Conservation (phyloP, 192 early-diverging fungal genomes). For the Haplosporangium gracile region DNA sequence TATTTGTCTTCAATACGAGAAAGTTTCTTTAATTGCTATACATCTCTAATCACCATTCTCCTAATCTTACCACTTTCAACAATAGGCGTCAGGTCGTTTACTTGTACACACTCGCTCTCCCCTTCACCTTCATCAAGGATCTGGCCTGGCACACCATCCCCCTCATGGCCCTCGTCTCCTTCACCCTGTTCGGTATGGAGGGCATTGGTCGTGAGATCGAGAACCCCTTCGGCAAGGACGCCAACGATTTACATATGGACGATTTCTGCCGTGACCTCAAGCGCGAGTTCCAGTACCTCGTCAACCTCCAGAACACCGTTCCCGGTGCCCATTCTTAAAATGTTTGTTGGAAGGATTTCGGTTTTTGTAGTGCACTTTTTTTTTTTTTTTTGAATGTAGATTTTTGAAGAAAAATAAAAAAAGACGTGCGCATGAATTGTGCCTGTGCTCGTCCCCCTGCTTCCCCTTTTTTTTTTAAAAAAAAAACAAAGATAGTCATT, state of each 20-base stretch:
- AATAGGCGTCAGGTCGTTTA: constrained; percentile 53
- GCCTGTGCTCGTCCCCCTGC: background rate
- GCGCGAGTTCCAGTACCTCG: constrained; percentile 56
- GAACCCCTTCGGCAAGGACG: constrained; percentile 68
- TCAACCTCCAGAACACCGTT: constrained; percentile 46
- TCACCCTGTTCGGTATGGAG: constrained; percentile 67
- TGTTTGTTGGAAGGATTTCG: background rate
- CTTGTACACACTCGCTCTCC: constrained; percentile 57
- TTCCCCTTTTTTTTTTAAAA: constrained; percentile 4
- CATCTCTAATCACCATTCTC: background rate
- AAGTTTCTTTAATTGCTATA: background rate
- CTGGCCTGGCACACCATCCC: constrained; percentile 57
- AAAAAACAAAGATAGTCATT: background rate
- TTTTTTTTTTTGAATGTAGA: background rate
- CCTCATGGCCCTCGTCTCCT: constrained; percentile 58
- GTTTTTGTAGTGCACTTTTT: background rate
- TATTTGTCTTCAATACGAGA: background rate
- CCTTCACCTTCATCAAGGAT: constrained; percentile 46
- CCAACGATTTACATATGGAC: constrained; percentile 64
- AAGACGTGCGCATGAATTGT: too few species aligned
- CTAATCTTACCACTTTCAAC: background rate
- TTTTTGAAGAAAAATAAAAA: too few species aligned
- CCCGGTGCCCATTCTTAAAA: constrained; percentile 41
- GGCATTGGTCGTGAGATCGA: constrained; percentile 64
- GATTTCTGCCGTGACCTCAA: constrained; percentile 60